Evolutionary conservation across 257 asterid species (phyloP), one percentile per base, ranked within the genome.

Genomic region (Penstemon newberryi): DNA sequence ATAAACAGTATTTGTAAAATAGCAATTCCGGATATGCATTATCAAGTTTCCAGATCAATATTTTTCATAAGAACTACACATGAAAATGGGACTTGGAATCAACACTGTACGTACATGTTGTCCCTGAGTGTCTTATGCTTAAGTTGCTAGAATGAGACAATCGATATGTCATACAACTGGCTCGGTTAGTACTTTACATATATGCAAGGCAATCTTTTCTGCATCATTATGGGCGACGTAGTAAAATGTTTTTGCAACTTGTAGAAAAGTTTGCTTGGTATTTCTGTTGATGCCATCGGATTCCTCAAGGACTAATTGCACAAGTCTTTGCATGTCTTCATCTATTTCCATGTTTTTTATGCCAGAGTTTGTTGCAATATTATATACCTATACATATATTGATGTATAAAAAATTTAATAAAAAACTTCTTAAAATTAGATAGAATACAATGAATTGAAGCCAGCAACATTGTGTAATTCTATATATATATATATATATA

Each of bases 181-280:
- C 4, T 79, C 77, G 54, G 75, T 76, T 19, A 79, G 75, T 18
- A 82, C 76, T 82, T 76, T 79, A 52, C 67, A 8, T 15, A 76
- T 64, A 46, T 79, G 84, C 10, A 67, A 39, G 7, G 73, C 78
- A 6, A 79, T 65, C 9, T 70, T 79, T 9, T 71, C 69, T 4
- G 61, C 52, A 55, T 38, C 64, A 66, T 62, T 38, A 25, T 67
- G 73, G n/a, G 84, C 75, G 7, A 43, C 42, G 43, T 79, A 82
- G 51, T 75, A 82, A 42, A 54, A 82, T 0, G 81, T 69, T 71
- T 71, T 79, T 3, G 78, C 81, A 33, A 82, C 79, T 4, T 56
- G 54, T 5, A 82, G 42, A 77, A 82, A 82, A 69, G 82, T 68
- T 71, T 82, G 81, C 79, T 77, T 82, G 50, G 69, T 66, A 37